Conservation (phyloP, 1,284 basidiomycete species). For the Vanrija humicola region DNA sequence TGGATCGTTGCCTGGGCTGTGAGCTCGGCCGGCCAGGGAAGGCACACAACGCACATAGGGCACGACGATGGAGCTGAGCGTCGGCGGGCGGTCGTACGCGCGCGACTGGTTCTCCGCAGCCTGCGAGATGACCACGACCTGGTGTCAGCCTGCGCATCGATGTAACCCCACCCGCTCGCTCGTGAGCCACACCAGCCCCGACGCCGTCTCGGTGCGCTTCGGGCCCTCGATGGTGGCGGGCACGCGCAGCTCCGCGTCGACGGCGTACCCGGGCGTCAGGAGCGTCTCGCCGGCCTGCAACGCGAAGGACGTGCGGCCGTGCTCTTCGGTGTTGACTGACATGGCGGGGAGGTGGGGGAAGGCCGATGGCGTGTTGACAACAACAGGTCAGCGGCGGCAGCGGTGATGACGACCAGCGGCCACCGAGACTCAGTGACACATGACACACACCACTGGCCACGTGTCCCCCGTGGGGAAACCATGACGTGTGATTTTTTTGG, state of each 20-base stretch:
- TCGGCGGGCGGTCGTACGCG: conserved; percentile 20
- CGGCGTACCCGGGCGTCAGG: conserved; percentile 25
- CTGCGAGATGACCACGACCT: conserved; percentile 27
- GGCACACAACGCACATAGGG: conserved; percentile 28
- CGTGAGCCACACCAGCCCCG: conserved; percentile 39
- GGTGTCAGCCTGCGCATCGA: not conserved
- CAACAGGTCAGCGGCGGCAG: no score
- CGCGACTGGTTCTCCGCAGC: conserved; percentile 1
- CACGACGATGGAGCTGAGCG: conserved; percentile 28
- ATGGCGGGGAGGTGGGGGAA: conserved; percentile 1
- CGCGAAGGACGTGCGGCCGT: not conserved
- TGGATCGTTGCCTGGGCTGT: conserved; percentile 13
- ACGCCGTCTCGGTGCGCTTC: conserved; percentile 31
- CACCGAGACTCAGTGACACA: no score
- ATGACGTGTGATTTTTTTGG: conserved; percentile 1
- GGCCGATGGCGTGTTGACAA: no score
- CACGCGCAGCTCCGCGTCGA: conserved; percentile 36
- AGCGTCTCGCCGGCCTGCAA: conserved; percentile 27
- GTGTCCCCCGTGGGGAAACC: not conserved
- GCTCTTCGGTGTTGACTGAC: conserved; percentile 13
- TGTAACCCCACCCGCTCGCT: conserved; percentile 34
- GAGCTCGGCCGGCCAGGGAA: no score
- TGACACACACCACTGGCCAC: not conserved
- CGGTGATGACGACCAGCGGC: no score
- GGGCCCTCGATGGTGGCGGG: conserved; percentile 42